phyloP scores from a whole-genome alignment of 2,329 filamentous ascomycete species.

The Corniculantispora saksenae region DNA sequence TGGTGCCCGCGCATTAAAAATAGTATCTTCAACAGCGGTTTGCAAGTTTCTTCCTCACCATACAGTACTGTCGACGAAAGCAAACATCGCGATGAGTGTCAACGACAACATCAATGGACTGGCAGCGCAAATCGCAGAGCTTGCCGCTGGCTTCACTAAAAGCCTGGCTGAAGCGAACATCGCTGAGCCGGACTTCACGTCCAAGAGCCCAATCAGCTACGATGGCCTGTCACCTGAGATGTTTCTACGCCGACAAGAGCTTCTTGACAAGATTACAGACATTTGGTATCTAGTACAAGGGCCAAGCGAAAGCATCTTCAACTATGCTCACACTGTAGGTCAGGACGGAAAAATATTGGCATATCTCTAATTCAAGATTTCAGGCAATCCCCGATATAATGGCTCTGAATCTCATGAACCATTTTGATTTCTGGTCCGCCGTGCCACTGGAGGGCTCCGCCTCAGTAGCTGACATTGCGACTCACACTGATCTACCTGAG shows the following conservation, averaged over 20 bases:
- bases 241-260: conserved; percentile 44
- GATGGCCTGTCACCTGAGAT: conserved; percentile 42
- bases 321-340: conserved; percentile 42
- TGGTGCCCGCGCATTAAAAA: no score
- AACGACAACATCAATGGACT: conserved; percentile 43
- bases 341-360: neutral
- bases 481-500: conserved; percentile 37
- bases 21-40: no score
- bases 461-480: conserved; percentile 42
- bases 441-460: conserved; percentile 49
- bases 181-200: conserved; percentile 42
- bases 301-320: conserved; percentile 52
- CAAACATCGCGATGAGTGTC: conserved; percentile 26
- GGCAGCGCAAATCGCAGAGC: conserved; percentile 46
- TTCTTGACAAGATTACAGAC: conserved; percentile 48
- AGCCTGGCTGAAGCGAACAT: conserved; percentile 45
- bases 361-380: no score
- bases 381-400: conserved; percentile 48
- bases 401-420: conserved; percentile 48
- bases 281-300: conserved; percentile 49
- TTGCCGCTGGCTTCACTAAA: conserved; percentile 42
- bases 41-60: neutral
- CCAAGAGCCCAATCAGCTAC: conserved; percentile 46
- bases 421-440: conserved; percentile 54
- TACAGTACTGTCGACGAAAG: no score